phyloP scores from a whole-genome alignment of 768 basidiomycete genomes.

The Tubosaeta sp. region DNA sequence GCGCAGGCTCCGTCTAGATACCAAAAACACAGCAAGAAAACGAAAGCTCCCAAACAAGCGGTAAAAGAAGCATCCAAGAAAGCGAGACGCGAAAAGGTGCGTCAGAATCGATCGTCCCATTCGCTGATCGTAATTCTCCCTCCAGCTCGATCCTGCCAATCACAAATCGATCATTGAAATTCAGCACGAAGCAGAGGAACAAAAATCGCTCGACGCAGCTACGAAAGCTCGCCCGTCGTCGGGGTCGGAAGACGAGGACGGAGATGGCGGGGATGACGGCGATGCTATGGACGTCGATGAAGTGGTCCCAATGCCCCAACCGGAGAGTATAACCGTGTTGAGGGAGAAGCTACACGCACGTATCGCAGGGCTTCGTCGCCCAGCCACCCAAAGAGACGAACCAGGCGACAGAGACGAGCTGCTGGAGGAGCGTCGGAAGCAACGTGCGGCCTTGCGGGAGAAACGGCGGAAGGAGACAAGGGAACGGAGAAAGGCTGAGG shows the following conservation, averaged over 20 bases:
- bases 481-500: conserved; percentile 70
- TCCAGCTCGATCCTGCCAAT: conserved; percentile 89
- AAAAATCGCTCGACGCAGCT: conserved; percentile 14
- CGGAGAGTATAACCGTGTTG: conserved; percentile 58
- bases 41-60: conserved; percentile 77
- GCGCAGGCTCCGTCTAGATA: conserved; percentile 53
- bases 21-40: conserved; percentile 85
- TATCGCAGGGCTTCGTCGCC: conserved; percentile 63
- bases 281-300: conserved; percentile 30
- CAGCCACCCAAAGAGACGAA: conserved; percentile 34
- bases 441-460: conserved; percentile 81
- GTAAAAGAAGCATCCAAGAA: conserved; percentile 87
- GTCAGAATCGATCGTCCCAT: neutral
- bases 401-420: conserved; percentile 74
- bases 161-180: conserved; percentile 75
- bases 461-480: conserved; percentile 79
- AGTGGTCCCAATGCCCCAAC: conserved; percentile 60
- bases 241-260: conserved; percentile 28
- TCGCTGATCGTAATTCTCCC: neutral
- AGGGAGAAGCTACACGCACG: conserved; percentile 72
- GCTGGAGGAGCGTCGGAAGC: conserved; percentile 70
- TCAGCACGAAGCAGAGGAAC: conserved; percentile 51
- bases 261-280: conserved; percentile 17
- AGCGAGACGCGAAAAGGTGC: conserved; percentile 81
- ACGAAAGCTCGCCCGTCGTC: conserved; percentile 28